Evolutionary conservation across 345 rosid species (phyloP).

Genomic region (Salix koriyanagi): DNA sequence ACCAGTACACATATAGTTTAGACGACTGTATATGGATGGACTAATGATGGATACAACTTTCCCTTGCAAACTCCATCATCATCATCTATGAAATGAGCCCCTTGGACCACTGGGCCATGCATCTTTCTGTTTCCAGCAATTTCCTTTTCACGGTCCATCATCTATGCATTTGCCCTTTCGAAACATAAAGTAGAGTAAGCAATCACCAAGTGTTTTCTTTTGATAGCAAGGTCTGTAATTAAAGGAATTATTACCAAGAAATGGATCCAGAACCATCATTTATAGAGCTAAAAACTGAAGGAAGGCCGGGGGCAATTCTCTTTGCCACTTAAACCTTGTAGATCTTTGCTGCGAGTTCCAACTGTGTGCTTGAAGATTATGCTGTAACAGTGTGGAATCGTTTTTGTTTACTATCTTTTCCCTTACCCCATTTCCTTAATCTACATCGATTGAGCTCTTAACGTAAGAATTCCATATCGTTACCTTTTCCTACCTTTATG

Average conservation of each 20-base stretch:
- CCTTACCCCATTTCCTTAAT: not conserved
- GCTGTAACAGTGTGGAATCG: not conserved
- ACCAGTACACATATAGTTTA: not conserved
- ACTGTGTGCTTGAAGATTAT: not conserved
- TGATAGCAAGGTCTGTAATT: not conserved
- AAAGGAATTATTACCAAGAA: not conserved
- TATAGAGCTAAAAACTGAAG: not conserved
- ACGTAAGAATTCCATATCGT: not conserved
- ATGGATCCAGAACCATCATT: not conserved
- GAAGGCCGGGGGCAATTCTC: not conserved
- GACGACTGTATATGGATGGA: not conserved
- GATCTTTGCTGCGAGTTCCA: not conserved
- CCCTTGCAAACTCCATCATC: not conserved
- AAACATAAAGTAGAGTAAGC: not conserved
- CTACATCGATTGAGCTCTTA: not conserved
- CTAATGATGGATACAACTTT: not conserved
- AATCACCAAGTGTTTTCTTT: not conserved
- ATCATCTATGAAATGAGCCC: not conserved
- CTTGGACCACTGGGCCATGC: not conserved
- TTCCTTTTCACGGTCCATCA: not conserved
- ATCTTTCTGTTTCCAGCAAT: not conserved
- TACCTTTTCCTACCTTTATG: not conserved
- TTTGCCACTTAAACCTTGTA: not conserved
- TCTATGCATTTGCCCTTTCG: not conserved
- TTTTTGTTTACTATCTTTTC: not conserved